Evolutionary conservation across 1,139 yeast species (phyloP).

Genomic region (Debaryomycetaceae sp.): DNA sequence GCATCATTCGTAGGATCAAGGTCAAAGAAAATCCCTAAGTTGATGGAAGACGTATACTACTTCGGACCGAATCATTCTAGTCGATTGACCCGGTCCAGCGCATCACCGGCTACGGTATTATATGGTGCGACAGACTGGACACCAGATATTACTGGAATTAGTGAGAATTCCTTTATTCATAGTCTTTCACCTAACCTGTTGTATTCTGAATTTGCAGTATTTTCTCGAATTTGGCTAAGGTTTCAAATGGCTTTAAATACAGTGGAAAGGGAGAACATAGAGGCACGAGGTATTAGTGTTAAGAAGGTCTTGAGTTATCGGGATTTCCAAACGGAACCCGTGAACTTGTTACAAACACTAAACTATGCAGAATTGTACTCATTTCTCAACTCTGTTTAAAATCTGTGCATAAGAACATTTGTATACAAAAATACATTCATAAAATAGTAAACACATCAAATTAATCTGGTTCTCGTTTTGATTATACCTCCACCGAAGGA

Average conservation of each 20-base stretch:
- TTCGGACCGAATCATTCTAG: conserved; percentile 4
- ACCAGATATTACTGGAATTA: conserved; percentile 21
- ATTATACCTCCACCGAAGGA: conserved; percentile 74
- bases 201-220: conserved; percentile 31
- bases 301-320: conserved; percentile 34
- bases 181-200: conserved; percentile 17
- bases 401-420: background rate
- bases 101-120: background rate
- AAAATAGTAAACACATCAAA: conserved; percentile 14
- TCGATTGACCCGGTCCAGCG: conserved; percentile 14
- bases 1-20: conserved; percentile 24
- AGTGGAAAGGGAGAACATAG: conserved; percentile 18
- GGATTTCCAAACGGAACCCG: conserved; percentile 27
- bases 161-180: conserved; percentile 21
- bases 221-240: conserved; percentile 30
- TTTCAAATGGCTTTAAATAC: conserved; percentile 29
- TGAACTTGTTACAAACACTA: conserved; percentile 9
- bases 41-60: conserved; percentile 11
- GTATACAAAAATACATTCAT: background rate
- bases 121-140: conserved; percentile 5
- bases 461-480: conserved; percentile 39
- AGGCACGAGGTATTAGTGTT: conserved; percentile 18
- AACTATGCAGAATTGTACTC: conserved; percentile 1
- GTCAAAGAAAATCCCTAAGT: conserved; percentile 19
- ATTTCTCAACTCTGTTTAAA: background rate